Evolutionary conservation across 2,329 filamentous ascomycete genomes (phyloP).

Genomic region (Paradendryphiella salina): DNA sequence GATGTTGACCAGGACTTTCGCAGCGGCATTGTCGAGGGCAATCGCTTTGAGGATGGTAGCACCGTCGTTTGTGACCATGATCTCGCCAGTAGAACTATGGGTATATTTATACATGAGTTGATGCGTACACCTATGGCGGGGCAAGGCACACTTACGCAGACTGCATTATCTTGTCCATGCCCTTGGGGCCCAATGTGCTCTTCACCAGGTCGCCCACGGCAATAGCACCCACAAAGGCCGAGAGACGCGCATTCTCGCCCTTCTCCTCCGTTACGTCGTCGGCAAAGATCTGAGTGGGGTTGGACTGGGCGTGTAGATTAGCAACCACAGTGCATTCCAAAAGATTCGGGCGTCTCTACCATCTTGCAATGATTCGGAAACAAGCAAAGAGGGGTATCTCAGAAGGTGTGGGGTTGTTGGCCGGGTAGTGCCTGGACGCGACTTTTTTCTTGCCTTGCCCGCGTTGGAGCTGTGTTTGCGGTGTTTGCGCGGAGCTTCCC

Average conservation of each 20-base stretch:
- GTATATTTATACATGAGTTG: conserved; percentile 26
- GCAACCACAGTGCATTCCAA: background rate
- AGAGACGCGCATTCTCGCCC: conserved; percentile 97
- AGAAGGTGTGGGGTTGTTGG: conserved; percentile 32
- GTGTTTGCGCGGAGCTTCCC: conserved; percentile 23
- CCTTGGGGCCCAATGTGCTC: conserved; percentile 94
- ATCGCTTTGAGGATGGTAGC: conserved; percentile 98
- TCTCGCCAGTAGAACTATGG: conserved; percentile 84
- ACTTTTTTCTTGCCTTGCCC: conserved; percentile 41
- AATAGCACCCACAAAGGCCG: conserved; percentile 97
- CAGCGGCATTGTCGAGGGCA: conserved; percentile 95
- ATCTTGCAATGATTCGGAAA: conserved; percentile 32
- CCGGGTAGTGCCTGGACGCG: conserved; percentile 39
- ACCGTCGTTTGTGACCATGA: conserved; percentile 98
- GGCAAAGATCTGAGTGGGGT: conserved; percentile 96
- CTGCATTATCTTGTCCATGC: conserved; percentile 98
- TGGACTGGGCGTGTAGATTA: conserved; percentile 49
- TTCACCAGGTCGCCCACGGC: conserved; percentile 97
- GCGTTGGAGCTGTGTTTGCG: conserved; percentile 35
- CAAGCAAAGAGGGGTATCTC: conserved; percentile 39
- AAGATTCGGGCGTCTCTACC: conserved; percentile 26
- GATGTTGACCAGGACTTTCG: conserved; percentile 98
- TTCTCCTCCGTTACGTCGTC: conserved; percentile 97
- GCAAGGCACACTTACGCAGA: conserved; percentile 70
- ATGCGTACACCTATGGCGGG: conserved; percentile 7